Percentiles rank a stretch among this genome's conserved stretches.
These are phyloP conservation scores for Metschnikowia bowlesiae DNA, from an alignment of 805 yeast species.

Conservation along the genomic window DNA sequence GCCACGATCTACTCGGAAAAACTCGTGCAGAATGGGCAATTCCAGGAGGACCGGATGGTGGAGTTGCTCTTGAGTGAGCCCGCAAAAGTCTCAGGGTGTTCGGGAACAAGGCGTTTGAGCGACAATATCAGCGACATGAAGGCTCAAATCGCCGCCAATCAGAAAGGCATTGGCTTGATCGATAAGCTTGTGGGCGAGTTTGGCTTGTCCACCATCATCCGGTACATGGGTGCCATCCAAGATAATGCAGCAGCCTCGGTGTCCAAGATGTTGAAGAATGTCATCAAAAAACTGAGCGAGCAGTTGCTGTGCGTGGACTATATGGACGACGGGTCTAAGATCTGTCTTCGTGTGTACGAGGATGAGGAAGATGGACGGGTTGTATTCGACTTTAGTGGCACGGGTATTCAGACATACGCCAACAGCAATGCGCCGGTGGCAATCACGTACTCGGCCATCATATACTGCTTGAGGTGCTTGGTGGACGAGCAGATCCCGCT, in stretches of 20 bases:
- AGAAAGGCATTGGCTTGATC: conserved; percentile 14
- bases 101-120: conserved; percentile 78
- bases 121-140: conserved; percentile 70
- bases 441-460: conserved; percentile 81
- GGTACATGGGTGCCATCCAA: conserved; percentile 19
- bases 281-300: conserved; percentile 18
- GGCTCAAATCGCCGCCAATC: conserved; percentile 34
- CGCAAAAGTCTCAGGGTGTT: conserved; percentile 76
- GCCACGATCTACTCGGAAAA: conserved; percentile 79
- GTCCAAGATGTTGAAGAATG: conserved; percentile 13
- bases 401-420: conserved; percentile 83
- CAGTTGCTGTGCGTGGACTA: conserved; percentile 37
- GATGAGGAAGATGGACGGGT: conserved; percentile 52
- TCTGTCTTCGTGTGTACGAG: conserved; percentile 50
- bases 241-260: conserved; percentile 18
- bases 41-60: conserved; percentile 68
- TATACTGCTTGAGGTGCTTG: conserved; percentile 80
- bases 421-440: conserved; percentile 92
- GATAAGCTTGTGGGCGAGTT: conserved; percentile 16
- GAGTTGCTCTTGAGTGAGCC: conserved; percentile 67
- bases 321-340: conserved; percentile 80
- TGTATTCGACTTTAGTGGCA: conserved; percentile 77
- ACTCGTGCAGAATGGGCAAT: conserved; percentile 62
- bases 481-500: conserved; percentile 86
- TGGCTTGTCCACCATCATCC: conserved; percentile 14